These are phyloP conservation scores for Trichophyton schoenleinii DNA, from an alignment of 2,329 filamentous ascomycete species.

Conservation along the genomic window DNA sequence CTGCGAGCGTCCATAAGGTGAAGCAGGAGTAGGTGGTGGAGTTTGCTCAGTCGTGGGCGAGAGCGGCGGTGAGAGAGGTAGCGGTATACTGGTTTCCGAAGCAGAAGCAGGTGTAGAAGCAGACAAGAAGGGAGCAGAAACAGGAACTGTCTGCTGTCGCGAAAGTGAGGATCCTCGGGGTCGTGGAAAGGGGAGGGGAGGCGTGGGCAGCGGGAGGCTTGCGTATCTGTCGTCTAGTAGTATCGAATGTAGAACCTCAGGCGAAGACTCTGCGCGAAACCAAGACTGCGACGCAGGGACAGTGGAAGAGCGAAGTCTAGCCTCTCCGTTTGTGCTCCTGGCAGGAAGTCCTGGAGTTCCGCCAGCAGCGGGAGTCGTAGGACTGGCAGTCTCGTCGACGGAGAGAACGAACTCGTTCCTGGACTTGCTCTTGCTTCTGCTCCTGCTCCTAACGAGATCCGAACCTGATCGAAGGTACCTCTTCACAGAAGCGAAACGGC, in stretches of 20 bases:
- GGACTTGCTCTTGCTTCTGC: not conserved
- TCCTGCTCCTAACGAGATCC: not conserved
- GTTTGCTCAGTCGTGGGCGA: not conserved
- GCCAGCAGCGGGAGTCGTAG: too few relatives aligned
- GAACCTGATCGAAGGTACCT: conserved; percentile 11
- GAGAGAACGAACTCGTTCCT: not conserved
- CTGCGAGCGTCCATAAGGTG: conserved; percentile 4
- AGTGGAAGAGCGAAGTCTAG: not conserved
- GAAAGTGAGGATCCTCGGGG: not conserved
- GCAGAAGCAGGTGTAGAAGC: not conserved
- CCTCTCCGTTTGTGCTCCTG: not conserved
- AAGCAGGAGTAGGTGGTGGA: not conserved
- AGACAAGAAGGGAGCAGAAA: too few relatives aligned
- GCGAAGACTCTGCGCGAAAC: not conserved
- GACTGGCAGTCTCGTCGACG: not conserved
- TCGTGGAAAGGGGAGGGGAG: not conserved
- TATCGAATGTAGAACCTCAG: not conserved
- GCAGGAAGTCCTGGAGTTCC: not conserved
- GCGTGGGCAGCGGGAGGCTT: not conserved
- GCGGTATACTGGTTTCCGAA: not conserved
- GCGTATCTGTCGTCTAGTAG: not conserved
- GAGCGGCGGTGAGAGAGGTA: not conserved
- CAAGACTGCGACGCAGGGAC: not conserved
- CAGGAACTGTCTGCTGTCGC: not conserved
- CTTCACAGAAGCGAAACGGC: conserved; percentile 13